Base-by-base conservation (phyloP, 306 rosid genomes). In the Trichosanthes cucumerina region DNA sequence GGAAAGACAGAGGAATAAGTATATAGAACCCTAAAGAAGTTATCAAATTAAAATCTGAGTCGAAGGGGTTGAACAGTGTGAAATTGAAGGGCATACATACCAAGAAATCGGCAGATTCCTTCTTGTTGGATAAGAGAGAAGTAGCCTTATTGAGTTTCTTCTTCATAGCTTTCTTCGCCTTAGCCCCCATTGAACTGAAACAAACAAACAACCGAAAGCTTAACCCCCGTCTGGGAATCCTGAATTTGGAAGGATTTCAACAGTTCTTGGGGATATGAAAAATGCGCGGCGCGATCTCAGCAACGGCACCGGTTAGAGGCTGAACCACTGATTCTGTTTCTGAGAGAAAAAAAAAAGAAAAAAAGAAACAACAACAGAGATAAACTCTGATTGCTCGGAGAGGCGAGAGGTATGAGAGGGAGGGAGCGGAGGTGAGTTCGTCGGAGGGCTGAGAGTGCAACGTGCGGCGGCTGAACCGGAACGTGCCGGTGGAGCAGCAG, bases 151-250 rank as follows among this genome's bases (percentile, higher is more conserved):
- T 87, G 81, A 93, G n/a, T 13, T 76, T 86, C 86, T 89, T 91
- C 87, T 90, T 89, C 96, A 86, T 77, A 7, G 93, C 87, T 88
- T 90, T 93, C 86, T 87, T 91, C 24, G 88, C 96, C 88, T 91
- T 88, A 6, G 81, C 57, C 78, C 93, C 93, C 98, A 90, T 93
- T 53, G 11, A 6, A 52, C 76, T 66, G 21, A 15, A 70, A 79
- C 49, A 10, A 49, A 72, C 36, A 72, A 72, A 8, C 58, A 70
- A 70, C 24, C 26, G 18, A 9, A 14, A 49, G 0, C 13, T 9
- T 13, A 64, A 21, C 33, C 33, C 33, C 33, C 33, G 33, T 28
- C 2, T 28, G 1, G 39, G 4, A 3, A 0, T 14, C 63, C 63
- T 57, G 63, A 57, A 56, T 8, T 57, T 23, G 33, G 63, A 57